Evolutionary conservation across 352 stramenopile genomes (phyloP).

Genomic region (Phytophthora litchii): DNA sequence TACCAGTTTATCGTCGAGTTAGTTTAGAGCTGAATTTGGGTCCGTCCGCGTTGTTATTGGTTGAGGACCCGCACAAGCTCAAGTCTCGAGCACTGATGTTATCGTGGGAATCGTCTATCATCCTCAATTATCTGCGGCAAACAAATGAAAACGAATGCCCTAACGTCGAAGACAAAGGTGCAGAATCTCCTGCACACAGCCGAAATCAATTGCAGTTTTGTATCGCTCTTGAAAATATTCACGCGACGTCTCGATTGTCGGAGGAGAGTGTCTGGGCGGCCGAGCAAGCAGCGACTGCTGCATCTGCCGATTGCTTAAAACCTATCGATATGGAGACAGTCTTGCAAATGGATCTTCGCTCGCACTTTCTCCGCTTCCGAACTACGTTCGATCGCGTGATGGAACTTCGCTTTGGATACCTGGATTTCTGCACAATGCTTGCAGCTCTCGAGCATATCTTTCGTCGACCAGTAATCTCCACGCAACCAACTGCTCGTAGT

Average conservation of each 20-base stretch:
- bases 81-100: constrained; percentile 80
- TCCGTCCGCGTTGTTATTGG: constrained; percentile 68
- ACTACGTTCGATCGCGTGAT: constrained; percentile 80
- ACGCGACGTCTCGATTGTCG: constrained; percentile 77
- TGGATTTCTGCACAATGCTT: constrained; percentile 79
- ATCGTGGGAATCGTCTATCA: constrained; percentile 77
- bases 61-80: constrained; percentile 72
- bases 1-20: constrained; percentile 50
- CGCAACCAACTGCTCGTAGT: constrained; percentile 9
- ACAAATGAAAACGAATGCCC: constrained; percentile 44
- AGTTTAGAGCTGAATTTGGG: constrained; percentile 66
- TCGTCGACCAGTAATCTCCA: constrained; percentile 30
- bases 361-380: constrained; percentile 65
- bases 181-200: constrained; percentile 29
- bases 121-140: constrained; percentile 64
- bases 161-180: constrained; percentile 15
- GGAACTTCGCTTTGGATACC: constrained; percentile 82
- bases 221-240: constrained; percentile 67
- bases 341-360: constrained; percentile 72
- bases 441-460: constrained; percentile 68
- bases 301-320: constrained; percentile 79
- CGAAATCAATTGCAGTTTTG: constrained; percentile 71
- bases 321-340: constrained; percentile 72
- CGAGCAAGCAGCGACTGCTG: constrained; percentile 42
- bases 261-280: constrained; percentile 73